Conservation (phyloP, 1,284 basidiomycete genomes). For the Irpex rosettiformis region DNA sequence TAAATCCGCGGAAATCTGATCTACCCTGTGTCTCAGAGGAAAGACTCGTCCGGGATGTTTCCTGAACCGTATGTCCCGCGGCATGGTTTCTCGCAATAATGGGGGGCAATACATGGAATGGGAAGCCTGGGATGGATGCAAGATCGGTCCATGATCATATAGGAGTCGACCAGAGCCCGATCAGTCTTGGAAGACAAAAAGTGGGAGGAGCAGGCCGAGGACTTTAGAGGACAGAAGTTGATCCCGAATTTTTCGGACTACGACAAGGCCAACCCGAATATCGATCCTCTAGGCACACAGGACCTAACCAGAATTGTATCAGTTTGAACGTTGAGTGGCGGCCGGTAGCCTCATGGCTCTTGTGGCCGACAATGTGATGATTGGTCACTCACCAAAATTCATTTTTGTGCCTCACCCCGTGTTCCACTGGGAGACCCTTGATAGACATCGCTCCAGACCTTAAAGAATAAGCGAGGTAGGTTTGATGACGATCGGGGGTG, state of each 20-base stretch:
- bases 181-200: background rate
- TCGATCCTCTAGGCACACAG: background rate
- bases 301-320: background rate
- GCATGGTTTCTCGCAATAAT: no score
- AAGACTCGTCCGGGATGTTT: no score
- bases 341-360: constrained; percentile 15
- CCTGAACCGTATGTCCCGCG: no score
- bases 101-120: no score
- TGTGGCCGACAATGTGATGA: background rate
- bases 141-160: no score
- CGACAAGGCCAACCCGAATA: background rate
- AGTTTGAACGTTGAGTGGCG: constrained; percentile 11
- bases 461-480: constrained; percentile 6
- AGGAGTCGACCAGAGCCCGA: no score
- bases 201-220: background rate
- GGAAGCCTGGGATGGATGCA: no score
- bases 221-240: background rate
- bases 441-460: constrained; percentile 10
- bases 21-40: background rate
- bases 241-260: background rate
- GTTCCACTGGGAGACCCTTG: background rate
- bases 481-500: constrained; percentile 15
- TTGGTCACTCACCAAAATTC: constrained; percentile 4
- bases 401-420: constrained; percentile 2
- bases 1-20: background rate